phyloP scores from a whole-genome alignment of 495 filamentous ascomycete genomes.

The Penicillium arizonense region DNA sequence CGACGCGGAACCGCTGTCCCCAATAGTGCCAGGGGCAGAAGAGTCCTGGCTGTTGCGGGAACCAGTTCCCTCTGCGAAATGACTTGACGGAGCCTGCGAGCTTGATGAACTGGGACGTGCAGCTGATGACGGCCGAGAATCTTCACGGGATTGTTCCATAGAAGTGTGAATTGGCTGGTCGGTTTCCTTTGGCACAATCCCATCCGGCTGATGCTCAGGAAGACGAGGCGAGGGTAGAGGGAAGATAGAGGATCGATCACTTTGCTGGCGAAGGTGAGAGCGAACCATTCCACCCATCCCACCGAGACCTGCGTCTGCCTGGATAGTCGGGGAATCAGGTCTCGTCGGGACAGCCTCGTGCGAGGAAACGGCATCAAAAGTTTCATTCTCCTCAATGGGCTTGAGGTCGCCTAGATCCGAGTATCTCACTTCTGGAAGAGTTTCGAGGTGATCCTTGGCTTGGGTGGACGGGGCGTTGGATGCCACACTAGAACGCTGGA shows the following conservation, averaged over 20 bases:
- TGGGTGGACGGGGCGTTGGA: conserved; percentile 29
- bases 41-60: conserved; percentile 21
- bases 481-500: conserved; percentile 24
- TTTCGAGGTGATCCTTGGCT: conserved; percentile 25
- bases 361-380: conserved; percentile 4
- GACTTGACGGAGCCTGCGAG: conserved; percentile 9
- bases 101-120: conserved; percentile 8
- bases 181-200: neutral
- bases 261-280: conserved; percentile 80
- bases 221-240: conserved; percentile 46
- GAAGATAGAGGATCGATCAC: conserved; percentile 77
- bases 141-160: neutral
- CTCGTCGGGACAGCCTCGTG: conserved; percentile 33
- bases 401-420: conserved; percentile 44
- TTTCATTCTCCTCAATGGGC: conserved; percentile 39
- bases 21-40: conserved; percentile 1
- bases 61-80: conserved; percentile 7
- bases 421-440: conserved; percentile 41
- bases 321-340: conserved; percentile 78
- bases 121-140: neutral
- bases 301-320: conserved; percentile 64
- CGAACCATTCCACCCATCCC: conserved; percentile 63
- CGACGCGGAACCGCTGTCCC: conserved; percentile 15
- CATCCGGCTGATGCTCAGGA: conserved; percentile 10
- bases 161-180: neutral